Conservation (phyloP, 1,284 basidiomycete species). For the Abortiporus biennis region DNA sequence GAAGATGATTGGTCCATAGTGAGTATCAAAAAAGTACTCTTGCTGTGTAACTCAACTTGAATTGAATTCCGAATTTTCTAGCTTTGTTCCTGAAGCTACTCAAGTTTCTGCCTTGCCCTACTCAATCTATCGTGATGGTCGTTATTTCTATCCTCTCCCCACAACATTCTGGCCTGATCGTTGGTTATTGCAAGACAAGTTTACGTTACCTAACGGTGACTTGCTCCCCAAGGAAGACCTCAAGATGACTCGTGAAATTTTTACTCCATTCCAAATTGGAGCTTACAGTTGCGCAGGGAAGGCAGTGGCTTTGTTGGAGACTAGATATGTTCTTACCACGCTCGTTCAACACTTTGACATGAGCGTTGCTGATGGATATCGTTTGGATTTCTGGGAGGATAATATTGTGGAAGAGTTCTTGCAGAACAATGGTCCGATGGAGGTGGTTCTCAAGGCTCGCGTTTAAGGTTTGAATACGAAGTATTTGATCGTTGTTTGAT, state of each 20-base stretch:
- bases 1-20: not conserved
- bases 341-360: constrained; percentile 18
- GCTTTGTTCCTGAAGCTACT: constrained; percentile 35
- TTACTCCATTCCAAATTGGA: constrained; percentile 16
- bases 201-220: constrained; percentile 5
- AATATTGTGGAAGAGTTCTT: constrained; percentile 13
- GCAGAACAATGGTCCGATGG: constrained; percentile 8
- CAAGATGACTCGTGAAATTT: constrained; percentile 10
- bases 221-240: constrained; percentile 3
- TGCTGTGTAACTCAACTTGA: not conserved
- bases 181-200: constrained; percentile 25
- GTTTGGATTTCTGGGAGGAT: constrained; percentile 14
- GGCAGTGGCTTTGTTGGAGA: constrained; percentile 18
- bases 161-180: constrained; percentile 37
- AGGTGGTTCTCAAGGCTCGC: constrained; percentile 11
- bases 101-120: constrained; percentile 29
- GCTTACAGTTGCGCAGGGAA: constrained; percentile 20
- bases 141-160: constrained; percentile 34
- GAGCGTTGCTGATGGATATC: constrained; percentile 4
- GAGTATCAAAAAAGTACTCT: not conserved
- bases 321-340: constrained; percentile 13
- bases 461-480: too few species aligned
- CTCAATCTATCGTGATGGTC: constrained; percentile 31
- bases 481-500: too few species aligned
- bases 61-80: too few species aligned